Evolutionary conservation across 2,329 filamentous ascomycete genomes (phyloP).

Genomic region (Phialophora expanda): DNA sequence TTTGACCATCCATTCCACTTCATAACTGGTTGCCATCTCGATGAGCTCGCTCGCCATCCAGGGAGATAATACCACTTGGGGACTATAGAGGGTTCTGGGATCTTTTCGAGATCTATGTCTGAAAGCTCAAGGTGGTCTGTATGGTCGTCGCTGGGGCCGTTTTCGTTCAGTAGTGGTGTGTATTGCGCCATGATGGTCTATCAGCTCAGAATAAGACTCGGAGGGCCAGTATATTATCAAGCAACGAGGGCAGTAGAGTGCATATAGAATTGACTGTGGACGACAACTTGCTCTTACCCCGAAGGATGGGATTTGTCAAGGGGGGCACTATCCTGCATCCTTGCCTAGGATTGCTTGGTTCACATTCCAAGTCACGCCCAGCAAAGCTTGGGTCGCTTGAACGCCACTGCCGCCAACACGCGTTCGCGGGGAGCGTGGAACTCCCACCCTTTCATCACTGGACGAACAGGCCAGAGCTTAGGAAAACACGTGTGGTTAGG

Average conservation of each 20-base stretch:
- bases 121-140: not conserved
- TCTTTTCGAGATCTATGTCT: not conserved
- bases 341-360: not conserved
- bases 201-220: not conserved
- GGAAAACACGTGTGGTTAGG: not conserved
- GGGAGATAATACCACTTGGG: not conserved
- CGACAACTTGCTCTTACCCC: not conserved
- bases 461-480: not conserved
- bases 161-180: not conserved
- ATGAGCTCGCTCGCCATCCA: not conserved
- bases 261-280: not conserved
- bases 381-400: not conserved
- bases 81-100: not conserved
- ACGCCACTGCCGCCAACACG: not conserved
- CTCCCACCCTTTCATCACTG: not conserved
- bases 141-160: not conserved
- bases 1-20: not conserved
- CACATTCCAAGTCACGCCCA: not conserved
- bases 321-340: not conserved
- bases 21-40: not conserved
- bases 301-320: not conserved
- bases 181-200: not conserved
- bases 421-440: not conserved
- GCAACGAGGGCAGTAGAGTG: not conserved
- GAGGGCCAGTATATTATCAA: not conserved